Conservation (phyloP, 1,284 basidiomycete species). For the Phellinidium pouzarii region DNA sequence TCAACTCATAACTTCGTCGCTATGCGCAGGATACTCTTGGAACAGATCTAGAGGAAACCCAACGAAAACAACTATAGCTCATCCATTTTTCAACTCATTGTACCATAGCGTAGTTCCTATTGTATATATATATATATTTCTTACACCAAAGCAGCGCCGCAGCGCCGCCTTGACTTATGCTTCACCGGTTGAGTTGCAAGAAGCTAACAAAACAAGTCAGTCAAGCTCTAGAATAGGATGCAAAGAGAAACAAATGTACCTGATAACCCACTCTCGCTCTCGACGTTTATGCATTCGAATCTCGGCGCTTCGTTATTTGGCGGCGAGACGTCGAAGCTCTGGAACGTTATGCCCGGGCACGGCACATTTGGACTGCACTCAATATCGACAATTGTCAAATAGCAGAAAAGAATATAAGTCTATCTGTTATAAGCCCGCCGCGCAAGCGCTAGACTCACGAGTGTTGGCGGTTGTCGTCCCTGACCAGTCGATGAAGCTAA, state of each 20-base stretch:
- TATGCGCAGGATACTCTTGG: no score
- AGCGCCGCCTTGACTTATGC: no score
- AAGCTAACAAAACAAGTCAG: background rate
- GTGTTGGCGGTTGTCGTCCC: conserved; percentile 39
- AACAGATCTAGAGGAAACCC: no score
- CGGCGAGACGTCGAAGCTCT: conserved; percentile 35
- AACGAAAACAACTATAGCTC: no score
- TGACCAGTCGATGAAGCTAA: conserved; percentile 43
- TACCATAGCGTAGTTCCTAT: no score
- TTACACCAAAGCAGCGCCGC: no score
- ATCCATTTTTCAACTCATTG: no score
- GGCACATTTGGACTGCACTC: conserved; percentile 46
- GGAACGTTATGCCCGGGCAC: conserved; percentile 41
- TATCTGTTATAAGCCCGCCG: conserved; percentile 1
- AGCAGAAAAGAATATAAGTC: background rate
- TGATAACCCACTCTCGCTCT: conserved; percentile 35
- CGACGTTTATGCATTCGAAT: conserved; percentile 43
- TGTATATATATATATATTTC: no score
- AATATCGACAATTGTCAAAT: conserved; percentile 43
- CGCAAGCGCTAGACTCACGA: conserved; percentile 29
- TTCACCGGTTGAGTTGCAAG: background rate
- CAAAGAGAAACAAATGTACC: conserved; percentile 21
- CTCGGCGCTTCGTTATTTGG: conserved; percentile 31
- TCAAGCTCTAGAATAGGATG: background rate
- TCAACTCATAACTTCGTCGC: no score